Evolutionary conservation across 768 basidiomycete genomes (phyloP).

Genomic region (Leccinum imitatum): DNA sequence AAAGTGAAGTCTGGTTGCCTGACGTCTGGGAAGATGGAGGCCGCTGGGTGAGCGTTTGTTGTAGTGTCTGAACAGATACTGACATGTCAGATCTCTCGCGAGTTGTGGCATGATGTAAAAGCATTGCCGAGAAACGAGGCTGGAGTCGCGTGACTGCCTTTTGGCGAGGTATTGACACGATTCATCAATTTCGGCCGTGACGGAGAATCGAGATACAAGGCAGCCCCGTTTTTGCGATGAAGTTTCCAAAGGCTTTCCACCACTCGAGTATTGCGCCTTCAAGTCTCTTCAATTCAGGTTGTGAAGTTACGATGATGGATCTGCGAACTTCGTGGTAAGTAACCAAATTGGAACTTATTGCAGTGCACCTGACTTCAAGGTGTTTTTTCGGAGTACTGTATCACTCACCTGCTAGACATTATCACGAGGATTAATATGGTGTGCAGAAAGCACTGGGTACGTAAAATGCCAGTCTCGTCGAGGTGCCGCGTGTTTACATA

Average conservation of each 20-base stretch:
- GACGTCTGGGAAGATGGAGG: not conserved
- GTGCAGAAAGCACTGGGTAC: not conserved
- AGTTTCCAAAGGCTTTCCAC: not conserved
- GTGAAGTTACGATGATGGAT: not conserved
- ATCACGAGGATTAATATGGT: not conserved
- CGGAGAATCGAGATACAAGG: conserved; percentile 3
- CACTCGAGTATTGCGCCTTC: not conserved
- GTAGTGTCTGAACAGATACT: not conserved
- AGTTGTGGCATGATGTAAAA: not conserved
- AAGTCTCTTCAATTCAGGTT: not conserved
- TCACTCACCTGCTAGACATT: no score
- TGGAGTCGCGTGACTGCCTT: conserved; percentile 5
- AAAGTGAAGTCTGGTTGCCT: not conserved
- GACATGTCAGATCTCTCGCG: not conserved
- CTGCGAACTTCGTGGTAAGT: not conserved
- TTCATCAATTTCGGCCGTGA: not conserved
- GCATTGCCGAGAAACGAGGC: not conserved
- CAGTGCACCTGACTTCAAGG: no score
- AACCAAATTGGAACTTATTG: not conserved
- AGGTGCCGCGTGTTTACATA: not conserved
- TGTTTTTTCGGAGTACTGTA: no score
- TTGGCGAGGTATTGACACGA: not conserved
- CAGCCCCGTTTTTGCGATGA: not conserved
- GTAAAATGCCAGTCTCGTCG: not conserved
- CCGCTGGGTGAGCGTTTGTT: not conserved